Base-by-base conservation (phyloP, 345 rosid species). In the Eucalyptus marginata region DNA sequence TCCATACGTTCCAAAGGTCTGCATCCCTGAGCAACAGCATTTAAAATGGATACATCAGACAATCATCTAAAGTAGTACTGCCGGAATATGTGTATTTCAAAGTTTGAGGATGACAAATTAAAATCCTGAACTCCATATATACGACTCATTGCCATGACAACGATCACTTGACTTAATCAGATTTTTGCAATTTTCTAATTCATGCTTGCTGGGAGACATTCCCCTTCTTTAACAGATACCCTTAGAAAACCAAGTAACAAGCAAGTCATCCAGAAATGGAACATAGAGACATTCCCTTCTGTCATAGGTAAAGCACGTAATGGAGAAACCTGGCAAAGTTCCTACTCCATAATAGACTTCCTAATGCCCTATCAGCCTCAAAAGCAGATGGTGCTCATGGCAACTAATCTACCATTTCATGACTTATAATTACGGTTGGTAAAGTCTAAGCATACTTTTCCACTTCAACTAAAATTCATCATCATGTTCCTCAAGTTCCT, bases 1-100 rank as follows among this genome's bases (percentile, higher is more conserved):
- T 97, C 99, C 97, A 95, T 96, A 80, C 94, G 90, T 91, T 96
- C 98, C 86, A 92, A 89, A 15, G 99, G 99, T 87, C 93, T 97
- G 93, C 98, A 98, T 58, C 99, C 99, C 99, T 97, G 91, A 52
- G 92, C 80, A 59, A 59, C 33, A 56, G 12, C 88, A 47, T 47
- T 83, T 52, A 86, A 87, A 62, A 11, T 86, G 49, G n/a, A 49
- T 47, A 10, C 88, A 47, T 68, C 43, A 86, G 46, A 49, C 18
- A n/a, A 88, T 52, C 22, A 87, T 47, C 17, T 83, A 50, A 9
- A 40, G 89, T 29, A 31, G 89, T 49, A 59, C 17, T n/a, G 58
- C 52, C 15, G 2, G 52, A 13, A 71, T 29, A 68, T 29, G 20
- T 87, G 71, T 85, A 44, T 47, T 54, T 29, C 29, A n/a, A 43